Evolutionary conservation across 805 yeast species (phyloP), one percentile per base, ranked within the genome.

Genomic region (Debaryomyces tyrocola): DNA sequence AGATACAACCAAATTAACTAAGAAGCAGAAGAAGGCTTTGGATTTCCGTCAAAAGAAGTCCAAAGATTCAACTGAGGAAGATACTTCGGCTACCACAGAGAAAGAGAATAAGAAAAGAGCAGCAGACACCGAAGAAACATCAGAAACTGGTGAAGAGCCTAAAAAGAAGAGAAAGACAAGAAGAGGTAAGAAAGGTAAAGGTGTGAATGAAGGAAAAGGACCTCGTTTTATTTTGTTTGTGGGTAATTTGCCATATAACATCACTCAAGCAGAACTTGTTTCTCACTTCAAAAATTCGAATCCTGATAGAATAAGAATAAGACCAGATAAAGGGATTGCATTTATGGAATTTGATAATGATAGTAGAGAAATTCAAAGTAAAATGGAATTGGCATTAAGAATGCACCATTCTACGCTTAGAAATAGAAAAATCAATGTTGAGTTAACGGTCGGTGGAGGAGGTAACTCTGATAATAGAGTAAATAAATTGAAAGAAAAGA

Each of bases 391-490:
- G 39, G 97, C 97, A 0, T 74, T 94, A 56, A 74, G 85, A 52
- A 79, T 87, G 74, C 97, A 94, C 65, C 96, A 89, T 66, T 76
- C 92, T 3, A 57, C 72, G 8, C 62, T 92, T 52, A 77, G 80
- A 47, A 76, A 78, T 37, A 77, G 97, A 55, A 89, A 84, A 63
- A 91, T 94, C 59, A 94, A 94, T 60, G 97, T 94, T 31, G 99
- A 94, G 64, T 76, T 94, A 57, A 94, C 98, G 2, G 99, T 90
- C 42, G 99, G 99, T 46, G 99, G 99, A 36, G 99, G 99, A 40
- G 97, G 97, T 46, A 92, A 92, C 63, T 83, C 95, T 8, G 70
- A 77, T 48, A 75, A 71, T 36, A 72, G 95, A 59, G 56, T 80
- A 33, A 45, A 79, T 45, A 94, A 94, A 67, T 76, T 94, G 56